Base-by-base conservation (phyloP, 805 yeast species). In the Zygosaccharomyces lentus region DNA sequence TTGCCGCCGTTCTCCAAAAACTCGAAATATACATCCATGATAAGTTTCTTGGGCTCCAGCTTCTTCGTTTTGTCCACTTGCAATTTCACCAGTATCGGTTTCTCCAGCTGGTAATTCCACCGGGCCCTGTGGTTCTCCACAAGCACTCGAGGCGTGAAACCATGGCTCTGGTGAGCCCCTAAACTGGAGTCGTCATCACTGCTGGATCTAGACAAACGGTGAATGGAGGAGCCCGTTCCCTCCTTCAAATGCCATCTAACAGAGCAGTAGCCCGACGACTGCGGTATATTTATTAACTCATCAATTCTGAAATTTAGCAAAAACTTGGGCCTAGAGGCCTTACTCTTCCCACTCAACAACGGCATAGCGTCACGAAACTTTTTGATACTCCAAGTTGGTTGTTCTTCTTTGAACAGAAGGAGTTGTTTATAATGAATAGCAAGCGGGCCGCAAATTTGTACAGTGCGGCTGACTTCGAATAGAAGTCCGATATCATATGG, bases 241-340 rank as follows among this genome's bases (percentile, higher is more conserved):
- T 84, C 88, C 45, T 73, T 71, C 8, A 86, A 68, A 36, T 70
- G 71, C 76, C 90, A 76, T 47, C 81, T 80, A 15, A 88, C 77
- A 51, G 65, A 80, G 54, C 91, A 80, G 30, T 70, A 61, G 0
- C 95, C 95, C 2, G 80, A 70, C 1, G 83, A 72, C 53, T 86
- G 89, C 1, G 98, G 98, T 24, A 91, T 77, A 57, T 90, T 90
- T n/a, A 82, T 75, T 38, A 91, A 69, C 52, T 87, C 95, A 45
- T 77, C 75, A 39, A 89, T 74, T 13, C 74, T 64, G 24, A 87
- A 66, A 16, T 71, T 63, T 34, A 87, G 71, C 41, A 77, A 68
- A 64, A 87, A 90, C 65, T 79, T 80, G 6, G 87, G 85, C 48
- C 75, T 71, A 48, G 64, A 70, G 36, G 65, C 56, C 27, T 62